Evolutionary conservation across 345 rosid species (phyloP), one percentile per base, ranked within the genome.

Genomic region (Arabis hirsuta): DNA sequence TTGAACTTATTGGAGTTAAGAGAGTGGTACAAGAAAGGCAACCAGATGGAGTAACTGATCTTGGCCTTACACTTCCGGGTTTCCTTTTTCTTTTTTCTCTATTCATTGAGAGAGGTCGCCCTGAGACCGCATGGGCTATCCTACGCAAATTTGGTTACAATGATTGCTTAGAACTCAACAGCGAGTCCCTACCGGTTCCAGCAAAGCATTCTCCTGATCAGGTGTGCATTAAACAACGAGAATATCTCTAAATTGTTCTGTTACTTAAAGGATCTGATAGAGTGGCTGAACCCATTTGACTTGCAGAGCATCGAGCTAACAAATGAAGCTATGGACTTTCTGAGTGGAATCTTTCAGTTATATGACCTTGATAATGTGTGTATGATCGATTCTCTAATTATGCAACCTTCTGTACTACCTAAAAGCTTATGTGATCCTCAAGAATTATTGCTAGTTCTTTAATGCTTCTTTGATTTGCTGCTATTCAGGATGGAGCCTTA

Each of bases 61-160:
- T 85, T 46, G 97, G 97, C 73, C 92, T 91, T 79, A 91, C 95
- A 29, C 83, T 85, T 44, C 85, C 84, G 47, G 95, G 95, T 0
- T 91, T 91, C 76, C 79, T 87, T 34, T 87, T 81, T 69, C 89
- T 91, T 43, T 89, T 85, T 81, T 75, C 92, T 48, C 90, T 91
- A 72, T 91, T 91, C 64, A 88, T 91, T 57, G 95, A 90, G 59
- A 88, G 81, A 75, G 92, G 97, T 26, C 90, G 89, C 32, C 82
- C 83, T 65, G 97, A 90, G 81, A 85, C 92, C 57, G 82, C 88
- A 71, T 91, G 97, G 97, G 80, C 89, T 70, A 90, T 90, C 61
- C 75, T 90, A 73, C 87, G 97, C 74, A 86, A 85, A 81, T 90
- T 82, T 76, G 95, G 95, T 60, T 90, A 88, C 77, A 79, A 82